Evolutionary conservation across 257 asterid species (phyloP).

Genomic region (Solanum pimpinellifolium): DNA sequence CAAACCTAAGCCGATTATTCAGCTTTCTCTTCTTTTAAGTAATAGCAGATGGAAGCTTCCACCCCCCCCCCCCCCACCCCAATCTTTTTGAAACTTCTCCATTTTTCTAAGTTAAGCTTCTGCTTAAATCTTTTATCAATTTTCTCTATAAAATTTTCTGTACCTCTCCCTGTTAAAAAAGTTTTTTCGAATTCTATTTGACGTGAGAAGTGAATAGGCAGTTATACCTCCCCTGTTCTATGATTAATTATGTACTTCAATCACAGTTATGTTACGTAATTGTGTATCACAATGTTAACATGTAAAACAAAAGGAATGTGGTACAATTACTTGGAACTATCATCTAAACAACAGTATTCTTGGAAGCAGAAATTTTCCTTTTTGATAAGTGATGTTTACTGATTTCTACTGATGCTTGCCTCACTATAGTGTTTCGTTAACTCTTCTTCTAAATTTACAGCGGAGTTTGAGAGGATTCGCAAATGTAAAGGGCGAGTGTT

Average conservation of each 20-base stretch:
- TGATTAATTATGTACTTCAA: neutral
- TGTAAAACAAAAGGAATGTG: neutral
- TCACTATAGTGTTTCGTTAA: neutral
- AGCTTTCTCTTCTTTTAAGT: neutral
- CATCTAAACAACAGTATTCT: neutral
- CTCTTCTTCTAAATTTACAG: conserved; percentile 14
- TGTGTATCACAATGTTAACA: neutral
- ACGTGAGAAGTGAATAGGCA: neutral
- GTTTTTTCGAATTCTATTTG: neutral
- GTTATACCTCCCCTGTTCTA: neutral
- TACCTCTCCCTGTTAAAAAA: neutral
- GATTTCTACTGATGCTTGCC: neutral
- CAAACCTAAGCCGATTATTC: neutral
- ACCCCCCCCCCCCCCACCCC: no score
- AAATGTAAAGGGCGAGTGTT: conserved; percentile 65
- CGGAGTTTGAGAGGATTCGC: conserved; percentile 53
- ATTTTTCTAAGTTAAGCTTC: neutral
- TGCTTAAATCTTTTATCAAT: neutral
- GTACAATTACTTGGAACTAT: neutral
- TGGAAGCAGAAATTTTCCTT: neutral
- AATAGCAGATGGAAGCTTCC: neutral
- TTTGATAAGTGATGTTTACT: neutral
- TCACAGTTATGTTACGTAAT: neutral
- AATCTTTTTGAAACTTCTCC: neutral
- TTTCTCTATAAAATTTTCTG: neutral